Percentiles rank a stretch among this genome's conserved stretches.
Evolutionary conservation across 2,329 filamentous ascomycete genomes (phyloP).

Genomic region (Cladorrhinum sp.): DNA sequence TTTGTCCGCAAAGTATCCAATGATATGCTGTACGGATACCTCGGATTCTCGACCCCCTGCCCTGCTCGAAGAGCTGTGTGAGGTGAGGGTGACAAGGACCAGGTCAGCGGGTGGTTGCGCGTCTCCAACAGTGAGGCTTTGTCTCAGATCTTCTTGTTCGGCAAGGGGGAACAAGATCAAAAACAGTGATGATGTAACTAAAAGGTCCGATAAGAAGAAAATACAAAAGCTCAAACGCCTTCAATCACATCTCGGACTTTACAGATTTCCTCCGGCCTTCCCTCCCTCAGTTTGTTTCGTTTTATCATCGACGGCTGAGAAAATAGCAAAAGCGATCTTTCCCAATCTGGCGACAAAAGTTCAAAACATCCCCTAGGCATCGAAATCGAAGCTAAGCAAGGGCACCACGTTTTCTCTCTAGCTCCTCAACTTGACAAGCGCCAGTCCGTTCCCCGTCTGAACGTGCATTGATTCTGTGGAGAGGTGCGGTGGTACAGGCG

Average conservation of each 20-base stretch:
- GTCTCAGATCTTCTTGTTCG: slow-evolving; percentile 19
- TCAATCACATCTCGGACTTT: background rate
- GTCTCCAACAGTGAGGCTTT: slow-evolving; percentile 3
- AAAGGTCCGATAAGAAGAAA: background rate
- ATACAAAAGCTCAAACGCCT: background rate
- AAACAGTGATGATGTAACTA: background rate
- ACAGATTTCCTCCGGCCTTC: background rate
- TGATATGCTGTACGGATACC: no score
- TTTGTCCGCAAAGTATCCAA: no score
- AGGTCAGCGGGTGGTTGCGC: slow-evolving; percentile 13
- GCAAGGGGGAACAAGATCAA: background rate
- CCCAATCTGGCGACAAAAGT: background rate
- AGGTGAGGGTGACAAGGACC: slow-evolving; percentile 15
- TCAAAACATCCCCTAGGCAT: background rate
- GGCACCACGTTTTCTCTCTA: slow-evolving; percentile 21
- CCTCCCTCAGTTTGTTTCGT: background rate
- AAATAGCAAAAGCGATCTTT: slow-evolving; percentile 8
- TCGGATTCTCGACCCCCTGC: background rate
- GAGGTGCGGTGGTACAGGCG: background rate
- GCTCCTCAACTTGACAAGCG: background rate
- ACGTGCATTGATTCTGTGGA: slow-evolving; percentile 2
- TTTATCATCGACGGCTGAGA: background rate
- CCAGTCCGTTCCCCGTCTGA: slow-evolving; percentile 9
- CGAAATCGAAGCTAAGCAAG: slow-evolving; percentile 1
- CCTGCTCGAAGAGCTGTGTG: no score